phyloP scores from a whole-genome alignment of 768 basidiomycete species.

The Rossbeevera mucosa region DNA sequence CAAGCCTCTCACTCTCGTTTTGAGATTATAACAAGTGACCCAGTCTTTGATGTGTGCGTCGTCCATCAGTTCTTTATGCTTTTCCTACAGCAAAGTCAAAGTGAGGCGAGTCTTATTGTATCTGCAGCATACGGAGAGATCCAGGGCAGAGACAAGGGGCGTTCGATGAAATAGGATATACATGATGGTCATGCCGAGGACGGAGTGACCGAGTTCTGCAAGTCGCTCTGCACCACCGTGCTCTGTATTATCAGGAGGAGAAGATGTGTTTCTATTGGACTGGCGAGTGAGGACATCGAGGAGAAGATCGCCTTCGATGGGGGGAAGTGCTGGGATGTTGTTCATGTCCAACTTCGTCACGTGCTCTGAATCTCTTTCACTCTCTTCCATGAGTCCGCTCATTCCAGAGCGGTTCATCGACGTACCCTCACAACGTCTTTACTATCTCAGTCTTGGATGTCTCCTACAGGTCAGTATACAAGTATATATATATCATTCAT shows the following conservation, averaged over 20 bases:
- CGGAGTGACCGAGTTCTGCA: constrained; percentile 50
- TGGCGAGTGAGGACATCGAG: constrained; percentile 57
- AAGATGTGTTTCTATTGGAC: constrained; percentile 30
- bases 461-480: constrained; percentile 60
- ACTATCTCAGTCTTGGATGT: constrained; percentile 69
- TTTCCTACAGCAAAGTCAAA: constrained; percentile 12
- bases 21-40: constrained; percentile 49
- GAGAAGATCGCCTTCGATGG: constrained; percentile 52
- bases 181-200: constrained; percentile 50
- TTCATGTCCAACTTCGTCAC: constrained; percentile 26
- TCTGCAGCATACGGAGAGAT: constrained; percentile 40
- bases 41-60: constrained; percentile 42
- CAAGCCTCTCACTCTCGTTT: constrained; percentile 48
- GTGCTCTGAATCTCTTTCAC: too few species aligned
- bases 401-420: constrained; percentile 74
- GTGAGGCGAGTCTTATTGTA: not conserved
- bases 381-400: constrained; percentile 37
- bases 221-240: constrained; percentile 62
- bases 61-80: constrained; percentile 31
- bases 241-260: constrained; percentile 36
- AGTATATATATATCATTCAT: accelerated
- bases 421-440: constrained; percentile 74
- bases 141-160: constrained; percentile 38
- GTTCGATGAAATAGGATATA: constrained; percentile 43
- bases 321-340: constrained; percentile 45